Base-by-base conservation (phyloP, 192 early-diverging fungal genomes). In the Coemansia sp. region DNA sequence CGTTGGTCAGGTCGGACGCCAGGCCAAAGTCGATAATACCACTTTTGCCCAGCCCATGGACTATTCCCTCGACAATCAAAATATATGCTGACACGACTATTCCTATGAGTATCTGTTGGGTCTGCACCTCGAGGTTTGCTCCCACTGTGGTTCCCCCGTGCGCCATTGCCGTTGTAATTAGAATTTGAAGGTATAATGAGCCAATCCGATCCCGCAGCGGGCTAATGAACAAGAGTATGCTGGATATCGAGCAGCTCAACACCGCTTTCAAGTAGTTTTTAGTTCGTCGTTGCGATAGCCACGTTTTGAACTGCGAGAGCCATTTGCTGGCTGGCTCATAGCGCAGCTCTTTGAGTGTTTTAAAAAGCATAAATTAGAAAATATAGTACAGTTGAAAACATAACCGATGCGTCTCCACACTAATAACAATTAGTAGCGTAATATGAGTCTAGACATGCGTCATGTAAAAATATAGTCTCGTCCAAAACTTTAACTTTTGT, bases 231-330 rank as follows among this genome's bases (percentile, higher is more conserved):
- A 72, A 22, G 0, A 78, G 59, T 0, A 72, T 62, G 50, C 70
- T 66, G 48, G 70, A 43, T n/a, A 78, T 63, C 0, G 59, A 49
- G 19, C 70, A 72, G 50, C 66, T 59, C 0, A 78, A 56, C 39
- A 72, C 69, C 15, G 70, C 76, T 32, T 78, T 78, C 45, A 72
- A 17, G 45, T 72, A 72, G 66, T 78, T 62, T 19, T 72, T 65
- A 3, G 66, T 63, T 11, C 64, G 29, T 58, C 67, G 76, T 12
- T 59, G 41, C 3, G 39, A 15, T 3, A 72, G 55, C 74, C 74
- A 76, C 9, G 5, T 5, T 15, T 45, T 54, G 15, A 4, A 17
- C 14, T 19, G 24, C 3, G 22, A 5, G 17, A 6, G 10, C 45
- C 32, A 50, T 50, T 49, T 21, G 12, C 50, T 5, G 6, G n/a